Conservation (phyloP, 2,329 filamentous ascomycete species). For the Didymella arachidicola region DNA sequence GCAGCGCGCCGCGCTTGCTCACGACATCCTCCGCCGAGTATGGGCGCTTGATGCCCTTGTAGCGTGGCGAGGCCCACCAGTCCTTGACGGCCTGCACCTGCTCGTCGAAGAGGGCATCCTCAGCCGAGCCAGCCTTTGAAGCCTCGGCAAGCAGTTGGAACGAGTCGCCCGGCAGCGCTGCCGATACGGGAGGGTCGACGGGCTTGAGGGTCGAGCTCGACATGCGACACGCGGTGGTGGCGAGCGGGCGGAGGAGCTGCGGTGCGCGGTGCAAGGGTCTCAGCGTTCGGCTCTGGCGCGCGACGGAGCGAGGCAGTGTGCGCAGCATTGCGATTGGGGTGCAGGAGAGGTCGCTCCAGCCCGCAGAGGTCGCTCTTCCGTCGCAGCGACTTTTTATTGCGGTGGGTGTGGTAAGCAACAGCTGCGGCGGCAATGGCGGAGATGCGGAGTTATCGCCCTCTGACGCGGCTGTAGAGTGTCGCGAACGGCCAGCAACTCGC, state of each 20-base stretch:
- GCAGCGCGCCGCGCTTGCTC: constrained; percentile 86
- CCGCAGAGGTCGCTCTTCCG: constrained; percentile 2
- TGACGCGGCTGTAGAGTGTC: constrained; percentile 23
- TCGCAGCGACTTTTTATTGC: constrained; percentile 14
- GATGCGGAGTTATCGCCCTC: constrained; percentile 30
- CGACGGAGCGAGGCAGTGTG: constrained; percentile 47
- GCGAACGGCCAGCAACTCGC: constrained; percentile 26
- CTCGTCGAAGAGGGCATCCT: constrained; percentile 84
- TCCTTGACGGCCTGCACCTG: constrained; percentile 85
- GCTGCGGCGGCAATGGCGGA: constrained; percentile 22
- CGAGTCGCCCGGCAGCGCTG: constrained; percentile 71
- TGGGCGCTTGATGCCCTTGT: constrained; percentile 86
- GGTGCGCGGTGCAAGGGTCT: constrained; percentile 35
- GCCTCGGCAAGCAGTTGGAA: constrained; percentile 85
- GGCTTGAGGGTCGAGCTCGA: constrained; percentile 60
- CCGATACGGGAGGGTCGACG: constrained; percentile 68
- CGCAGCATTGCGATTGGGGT: constrained; percentile 46
- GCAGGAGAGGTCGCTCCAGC: constrained; percentile 11
- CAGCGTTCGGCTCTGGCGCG: constrained; percentile 46
- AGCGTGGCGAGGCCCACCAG: constrained; percentile 90
- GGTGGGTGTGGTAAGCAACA: constrained; percentile 27
- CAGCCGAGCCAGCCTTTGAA: constrained; percentile 78
- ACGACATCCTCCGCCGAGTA: constrained; percentile 92
- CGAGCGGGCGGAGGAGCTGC: constrained; percentile 50
- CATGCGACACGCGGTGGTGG: constrained; percentile 60